Base-by-base conservation (phyloP, 1,284 basidiomycete species). In the Dichomitus squalens region DNA sequence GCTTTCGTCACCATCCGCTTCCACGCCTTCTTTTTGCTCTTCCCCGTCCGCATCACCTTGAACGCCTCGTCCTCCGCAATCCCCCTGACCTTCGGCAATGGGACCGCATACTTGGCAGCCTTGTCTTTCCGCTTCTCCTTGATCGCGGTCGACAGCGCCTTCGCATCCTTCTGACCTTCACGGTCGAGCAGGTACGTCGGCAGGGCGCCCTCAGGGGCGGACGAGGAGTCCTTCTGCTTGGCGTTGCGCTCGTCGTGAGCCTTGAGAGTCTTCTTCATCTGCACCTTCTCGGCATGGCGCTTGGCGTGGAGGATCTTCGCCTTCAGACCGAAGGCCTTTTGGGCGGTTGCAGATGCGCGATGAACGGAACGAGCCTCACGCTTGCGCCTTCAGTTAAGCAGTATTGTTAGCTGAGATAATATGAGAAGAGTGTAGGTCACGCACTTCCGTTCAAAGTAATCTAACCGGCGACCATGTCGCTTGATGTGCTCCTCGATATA, bases 61-160 rank as follows among this genome's bases (percentile, higher is more conserved):
- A 99, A 99, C 86, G 96, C 97, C 81, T 99, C 97, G 70, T 99
- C 97, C 75, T 99, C 97, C 18, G 96, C 96, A 67, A 99, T 98
- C 44, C 97, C 97, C 55, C 96, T 82, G 52, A 99, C 97, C 75
- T 96, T 97, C 49, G 97, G 96, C 61, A 99, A 72, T 3, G 96
- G 97, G 2, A 99, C 97, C 25, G 95, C 88, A 77, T 95, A 99
- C 75, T 97, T 96, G 25, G 96, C 97, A 1, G 96, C 97, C 79
- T 98, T 97, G 79, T 99, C 97, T 76, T 99, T 99, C 71, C 97
- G 87, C 73, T 96, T 93, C 77, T 99, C 95, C 79, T 99, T 99
- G 81, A 99, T 91, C 12, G 97, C 97, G 38, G 89, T 90, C n/a
- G 93, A 96, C 43, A 99, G 82, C 3, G 96, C 94, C 78, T 99